phyloP scores from a whole-genome alignment of 1,284 basidiomycete genomes.

The Trametes versicolor region DNA sequence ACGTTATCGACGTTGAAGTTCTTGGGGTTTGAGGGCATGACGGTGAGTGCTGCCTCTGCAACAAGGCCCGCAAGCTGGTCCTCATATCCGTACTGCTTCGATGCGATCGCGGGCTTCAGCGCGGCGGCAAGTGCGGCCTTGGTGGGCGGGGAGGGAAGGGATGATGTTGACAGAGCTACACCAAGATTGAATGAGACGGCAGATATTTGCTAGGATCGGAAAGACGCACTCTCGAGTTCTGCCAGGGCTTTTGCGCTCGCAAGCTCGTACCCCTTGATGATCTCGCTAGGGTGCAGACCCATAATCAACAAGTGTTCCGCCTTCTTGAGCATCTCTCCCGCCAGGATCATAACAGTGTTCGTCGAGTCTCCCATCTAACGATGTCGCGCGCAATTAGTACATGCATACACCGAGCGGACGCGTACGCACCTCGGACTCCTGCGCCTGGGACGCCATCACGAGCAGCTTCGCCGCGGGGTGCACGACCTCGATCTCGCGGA shows the following conservation, averaged over 20 bases:
- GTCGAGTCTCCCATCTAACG: conserved; percentile 95
- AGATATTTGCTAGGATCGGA: not conserved
- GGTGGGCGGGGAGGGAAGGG: conserved; percentile 84
- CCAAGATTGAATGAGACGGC: conserved; percentile 15
- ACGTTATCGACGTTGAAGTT: conserved; percentile 99
- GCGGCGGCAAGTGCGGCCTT: conserved; percentile 81
- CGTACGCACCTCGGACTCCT: conserved; percentile 86
- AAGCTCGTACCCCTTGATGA: conserved; percentile 96
- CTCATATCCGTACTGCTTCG: conserved; percentile 97
- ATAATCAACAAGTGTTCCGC: conserved; percentile 94
- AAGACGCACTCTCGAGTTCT: conserved; percentile 88
- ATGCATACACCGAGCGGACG: not conserved
- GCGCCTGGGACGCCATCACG: conserved; percentile 97
- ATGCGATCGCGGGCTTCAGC: conserved; percentile 92
- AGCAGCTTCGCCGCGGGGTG: conserved; percentile 98
- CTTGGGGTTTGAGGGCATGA: conserved; percentile 90
- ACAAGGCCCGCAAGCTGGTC: conserved; percentile 86
- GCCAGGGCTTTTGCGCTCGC: conserved; percentile 88
- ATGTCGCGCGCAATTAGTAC: not conserved
- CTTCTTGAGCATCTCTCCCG: conserved; percentile 95
- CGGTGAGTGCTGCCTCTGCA: conserved; percentile 90
- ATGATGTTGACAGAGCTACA: conserved; percentile 70
- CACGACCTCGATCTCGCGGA: conserved; percentile 97
- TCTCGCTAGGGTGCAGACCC: conserved; percentile 96
- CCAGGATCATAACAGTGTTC: conserved; percentile 95